A percentile compares a stretch with the other conserved stretches of the same genome.
Conservation (phyloP, 1,284 basidiomycete genomes). For the Limonomyces culmigenus region DNA sequence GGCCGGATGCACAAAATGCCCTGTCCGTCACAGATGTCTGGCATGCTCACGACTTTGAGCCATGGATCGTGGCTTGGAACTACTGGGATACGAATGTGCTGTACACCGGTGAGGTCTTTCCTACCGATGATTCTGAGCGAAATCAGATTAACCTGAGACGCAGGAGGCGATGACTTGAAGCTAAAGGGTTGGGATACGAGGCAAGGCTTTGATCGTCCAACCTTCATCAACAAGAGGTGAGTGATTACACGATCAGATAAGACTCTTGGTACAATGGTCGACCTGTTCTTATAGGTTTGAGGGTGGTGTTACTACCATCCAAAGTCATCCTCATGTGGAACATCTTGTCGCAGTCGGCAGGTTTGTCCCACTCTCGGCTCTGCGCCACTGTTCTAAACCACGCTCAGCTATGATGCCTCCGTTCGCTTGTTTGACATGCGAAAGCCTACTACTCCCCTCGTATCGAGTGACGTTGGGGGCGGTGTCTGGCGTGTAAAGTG, state of each 20-base stretch:
- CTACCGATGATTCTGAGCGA: neutral
- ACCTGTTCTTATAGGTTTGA: slow-evolving; percentile 72
- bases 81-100: slow-evolving; percentile 64
- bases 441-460: slow-evolving; percentile 41
- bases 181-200: slow-evolving; percentile 88
- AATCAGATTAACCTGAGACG: neutral
- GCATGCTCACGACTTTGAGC: slow-evolving; percentile 87
- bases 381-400: neutral
- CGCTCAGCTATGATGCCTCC: slow-evolving; percentile 68
- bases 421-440: slow-evolving; percentile 79
- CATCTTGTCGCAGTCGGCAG: slow-evolving; percentile 85
- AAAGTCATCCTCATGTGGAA: slow-evolving; percentile 67
- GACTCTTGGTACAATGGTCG: too few relatives aligned
- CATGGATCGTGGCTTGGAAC: slow-evolving; percentile 89
- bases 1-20: slow-evolving; percentile 21
- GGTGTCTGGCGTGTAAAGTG: slow-evolving; percentile 95
- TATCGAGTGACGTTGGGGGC: slow-evolving; percentile 61
- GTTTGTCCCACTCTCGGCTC: slow-evolving; percentile 28
- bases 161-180: slow-evolving; percentile 87
- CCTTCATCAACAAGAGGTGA: slow-evolving; percentile 61
- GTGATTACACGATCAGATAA: slow-evolving; percentile 7
- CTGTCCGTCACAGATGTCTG: slow-evolving; percentile 40
- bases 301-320: slow-evolving; percentile 86
- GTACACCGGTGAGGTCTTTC: slow-evolving; percentile 54
- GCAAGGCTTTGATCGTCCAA: slow-evolving; percentile 41